Percentiles rank a stretch among this genome's conserved stretches.
These are phyloP conservation scores for Urtica urens DNA, from an alignment of 306 rosid genomes.

Conservation along the genomic window DNA sequence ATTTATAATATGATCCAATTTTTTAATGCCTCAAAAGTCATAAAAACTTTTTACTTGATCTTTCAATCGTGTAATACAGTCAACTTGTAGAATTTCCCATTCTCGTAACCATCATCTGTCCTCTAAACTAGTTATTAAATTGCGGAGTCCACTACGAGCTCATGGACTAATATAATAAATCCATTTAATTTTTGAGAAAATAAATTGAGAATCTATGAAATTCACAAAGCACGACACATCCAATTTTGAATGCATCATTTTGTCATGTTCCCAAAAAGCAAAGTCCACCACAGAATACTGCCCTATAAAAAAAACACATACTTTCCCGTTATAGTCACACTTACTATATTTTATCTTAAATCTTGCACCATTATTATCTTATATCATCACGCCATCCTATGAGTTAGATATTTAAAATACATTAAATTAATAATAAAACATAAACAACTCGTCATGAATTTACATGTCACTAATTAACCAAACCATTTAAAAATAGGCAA, in stretches of 20 bases:
- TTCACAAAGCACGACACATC: not conserved
- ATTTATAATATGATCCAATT: not conserved
- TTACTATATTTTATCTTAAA: not conserved
- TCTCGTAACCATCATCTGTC: not conserved
- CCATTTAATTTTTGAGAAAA: no score
- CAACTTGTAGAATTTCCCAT: not conserved
- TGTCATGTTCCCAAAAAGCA: not conserved
- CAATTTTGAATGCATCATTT: not conserved
- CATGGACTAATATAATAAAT: not conserved
- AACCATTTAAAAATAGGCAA: no score
- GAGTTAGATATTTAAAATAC: no score
- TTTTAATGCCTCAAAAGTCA: conserved; percentile 6
- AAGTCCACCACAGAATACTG: not conserved
- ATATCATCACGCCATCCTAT: no score
- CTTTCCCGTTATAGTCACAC: conserved; percentile 27
- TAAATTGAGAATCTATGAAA: not conserved
- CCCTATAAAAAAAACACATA: not conserved
- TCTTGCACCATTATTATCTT: no score
- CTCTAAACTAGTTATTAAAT: not conserved
- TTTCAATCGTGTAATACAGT: not conserved
- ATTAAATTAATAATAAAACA: no score
- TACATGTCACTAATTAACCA: no score
- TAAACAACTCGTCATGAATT: no score
- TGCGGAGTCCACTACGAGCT: not conserved
- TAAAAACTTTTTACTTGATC: not conserved